phyloP scores from a whole-genome alignment of 148 eudicot genomes.

The Dysphania ambrosioides region DNA sequence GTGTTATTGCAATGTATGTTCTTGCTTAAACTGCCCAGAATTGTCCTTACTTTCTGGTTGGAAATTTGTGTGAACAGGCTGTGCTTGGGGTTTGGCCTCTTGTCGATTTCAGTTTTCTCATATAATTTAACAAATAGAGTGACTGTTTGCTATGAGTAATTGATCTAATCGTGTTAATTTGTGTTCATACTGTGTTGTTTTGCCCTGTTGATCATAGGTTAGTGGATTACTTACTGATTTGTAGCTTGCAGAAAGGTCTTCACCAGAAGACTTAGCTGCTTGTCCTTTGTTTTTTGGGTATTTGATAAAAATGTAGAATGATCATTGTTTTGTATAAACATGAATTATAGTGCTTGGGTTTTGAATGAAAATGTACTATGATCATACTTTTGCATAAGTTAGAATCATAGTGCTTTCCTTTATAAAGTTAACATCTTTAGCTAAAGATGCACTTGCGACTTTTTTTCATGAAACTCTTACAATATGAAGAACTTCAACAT shows the following conservation, averaged over 20 bases:
- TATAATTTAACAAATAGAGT: too few relatives aligned
- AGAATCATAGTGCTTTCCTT: too few relatives aligned
- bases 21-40: neutral
- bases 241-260: neutral
- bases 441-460: too few relatives aligned
- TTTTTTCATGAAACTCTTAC: too few relatives aligned
- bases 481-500: too few relatives aligned
- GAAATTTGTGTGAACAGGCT: neutral
- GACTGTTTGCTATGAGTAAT: neutral
- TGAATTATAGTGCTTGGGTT: neutral
- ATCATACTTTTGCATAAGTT: too few relatives aligned
- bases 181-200: neutral
- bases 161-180: neutral
- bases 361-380: neutral
- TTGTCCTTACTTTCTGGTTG: neutral
- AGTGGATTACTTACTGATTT: neutral
- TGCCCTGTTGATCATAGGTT: neutral
- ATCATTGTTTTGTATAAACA: neutral
- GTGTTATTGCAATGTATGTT: neutral
- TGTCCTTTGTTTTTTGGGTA: neutral
- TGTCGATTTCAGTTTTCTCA: too few relatives aligned
- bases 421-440: too few relatives aligned
- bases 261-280: neutral
- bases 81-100: neutral
- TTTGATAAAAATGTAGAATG: neutral